Evolutionary conservation across 768 basidiomycete species (phyloP).

Genomic region (Chalciporus pseudorubinellus): DNA sequence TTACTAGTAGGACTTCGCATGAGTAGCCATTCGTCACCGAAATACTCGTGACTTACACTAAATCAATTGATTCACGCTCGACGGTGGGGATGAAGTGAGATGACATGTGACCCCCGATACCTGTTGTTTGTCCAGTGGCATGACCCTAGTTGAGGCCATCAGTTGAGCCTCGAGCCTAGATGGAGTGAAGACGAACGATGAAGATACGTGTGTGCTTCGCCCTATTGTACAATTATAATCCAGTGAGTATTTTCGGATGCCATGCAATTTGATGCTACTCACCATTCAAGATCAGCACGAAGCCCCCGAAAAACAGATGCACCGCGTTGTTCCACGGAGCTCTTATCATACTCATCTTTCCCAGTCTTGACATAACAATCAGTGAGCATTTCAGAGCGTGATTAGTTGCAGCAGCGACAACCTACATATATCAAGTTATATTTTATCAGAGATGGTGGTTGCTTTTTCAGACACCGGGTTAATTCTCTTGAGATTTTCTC

Average conservation of each 20-base stretch:
- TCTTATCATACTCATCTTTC: slow-evolving; percentile 6
- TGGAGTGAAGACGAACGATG: slow-evolving; percentile 51
- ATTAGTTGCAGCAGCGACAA: not conserved
- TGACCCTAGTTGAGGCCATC: slow-evolving; percentile 3
- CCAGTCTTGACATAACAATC: not conserved
- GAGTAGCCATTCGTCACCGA: not conserved
- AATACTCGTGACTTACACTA: not conserved
- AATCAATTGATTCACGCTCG: slow-evolving; percentile 13
- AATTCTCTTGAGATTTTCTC: not conserved
- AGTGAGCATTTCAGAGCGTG: not conserved
- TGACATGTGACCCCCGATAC: slow-evolving; percentile 12
- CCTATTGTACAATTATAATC: slow-evolving; percentile 34
- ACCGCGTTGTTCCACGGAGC: not conserved
- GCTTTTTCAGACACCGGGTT: not conserved
- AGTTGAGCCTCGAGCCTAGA: not conserved
- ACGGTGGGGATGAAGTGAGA: slow-evolving; percentile 9
- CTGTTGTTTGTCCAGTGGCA: slow-evolving; percentile 10
- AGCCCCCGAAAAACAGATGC: slow-evolving; percentile 2
- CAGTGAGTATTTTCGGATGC: not conserved
- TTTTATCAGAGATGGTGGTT: not conserved
- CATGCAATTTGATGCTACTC: not conserved
- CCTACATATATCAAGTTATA: slow-evolving; percentile 12
- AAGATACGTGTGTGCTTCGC: slow-evolving; percentile 70
- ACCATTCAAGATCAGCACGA: slow-evolving; percentile 13
- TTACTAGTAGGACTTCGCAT: not conserved